Evolutionary conservation across 164 flowering plant species (phyloP).

Genomic region (Warburgia ugandensis): DNA sequence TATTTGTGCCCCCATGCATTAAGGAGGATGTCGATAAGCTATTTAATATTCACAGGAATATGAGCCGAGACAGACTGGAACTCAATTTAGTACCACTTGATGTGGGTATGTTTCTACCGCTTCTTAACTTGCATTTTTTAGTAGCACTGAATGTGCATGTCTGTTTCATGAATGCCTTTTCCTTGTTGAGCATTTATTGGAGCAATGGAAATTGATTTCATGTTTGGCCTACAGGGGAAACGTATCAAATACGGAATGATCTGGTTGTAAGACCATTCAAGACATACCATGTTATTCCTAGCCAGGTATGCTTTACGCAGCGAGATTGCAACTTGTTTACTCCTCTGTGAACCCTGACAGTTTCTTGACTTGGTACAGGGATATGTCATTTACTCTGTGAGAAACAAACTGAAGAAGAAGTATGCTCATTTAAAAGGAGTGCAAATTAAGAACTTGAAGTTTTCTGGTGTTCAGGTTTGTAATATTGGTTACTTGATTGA

Average conservation of each 20-base stretch:
- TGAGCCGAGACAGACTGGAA: slow-evolving; percentile 75
- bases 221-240: slow-evolving; percentile 58
- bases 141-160: no score
- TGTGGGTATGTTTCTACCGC: slow-evolving; percentile 48
- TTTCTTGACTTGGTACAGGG: slow-evolving; percentile 47
- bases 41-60: slow-evolving; percentile 64
- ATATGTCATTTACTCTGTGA: slow-evolving; percentile 72
- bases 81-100: slow-evolving; percentile 79
- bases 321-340: not conserved
- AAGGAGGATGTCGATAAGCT: slow-evolving; percentile 88
- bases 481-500: not conserved
- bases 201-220: not conserved
- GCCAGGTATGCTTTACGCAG: slow-evolving; percentile 60
- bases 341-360: not conserved
- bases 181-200: not conserved
- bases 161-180: not conserved
- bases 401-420: slow-evolving; percentile 83
- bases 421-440: slow-evolving; percentile 79
- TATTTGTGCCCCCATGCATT: slow-evolving; percentile 87
- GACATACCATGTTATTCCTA: slow-evolving; percentile 90
- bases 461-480: slow-evolving; percentile 86
- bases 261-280: slow-evolving; percentile 84
- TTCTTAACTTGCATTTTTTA: not conserved
- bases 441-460: slow-evolving; percentile 83
- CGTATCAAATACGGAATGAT: slow-evolving; percentile 81